Base-by-base conservation (phyloP, 2,329 filamentous ascomycete species). In the Neocatenulostroma microsporum region DNA sequence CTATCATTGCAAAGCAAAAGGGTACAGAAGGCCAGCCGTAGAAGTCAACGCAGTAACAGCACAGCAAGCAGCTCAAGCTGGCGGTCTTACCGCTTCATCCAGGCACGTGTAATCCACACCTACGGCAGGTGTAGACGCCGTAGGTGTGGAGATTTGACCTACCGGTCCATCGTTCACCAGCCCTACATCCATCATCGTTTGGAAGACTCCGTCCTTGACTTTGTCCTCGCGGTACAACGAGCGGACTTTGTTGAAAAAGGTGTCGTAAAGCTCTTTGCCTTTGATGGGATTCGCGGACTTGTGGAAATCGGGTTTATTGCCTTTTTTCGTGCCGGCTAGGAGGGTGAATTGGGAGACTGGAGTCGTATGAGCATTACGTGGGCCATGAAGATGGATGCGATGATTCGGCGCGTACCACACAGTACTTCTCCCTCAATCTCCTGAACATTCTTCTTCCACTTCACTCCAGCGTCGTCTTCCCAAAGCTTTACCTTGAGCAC, bases 161-260 rank as follows among this genome's bases (percentile, higher is more conserved):
- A 80, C 76, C 66, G 77, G 77, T 54, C 77, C 76, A 54, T 96
- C 89, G 49, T 96, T 96, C 33, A 95, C 79, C 20, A 95, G 64
- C 32, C 84, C 82, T 40, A 98, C 89, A 56, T 96, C 82, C 91
- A 98, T 98, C 88, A 94, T 95, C 33, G 91, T 91, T 57, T 94
- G 89, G 61, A 98, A 98, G 20, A 89, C 78, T n/a, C 93, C 91
- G 58, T 98, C 82, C 58, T 94, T 87, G 40, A 98, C 88, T 46
- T 73, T 80, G 7, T 86, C 83, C 5, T 74, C 62, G 4, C 68
- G 61, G 59, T 96, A 94, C 3, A 78, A 71, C 36, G 79, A 70
- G 50, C 79, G 74, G 27, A 96, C 78, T 50, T 82, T 84, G 34
- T 74, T 66, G 50, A 88, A 77, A 65, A 98, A 96, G 56, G 81